A percentile compares a stretch with the other conserved stretches of the same genome.
Conservation (phyloP, 164 flowering plant genomes). For the Stephania japonica region DNA sequence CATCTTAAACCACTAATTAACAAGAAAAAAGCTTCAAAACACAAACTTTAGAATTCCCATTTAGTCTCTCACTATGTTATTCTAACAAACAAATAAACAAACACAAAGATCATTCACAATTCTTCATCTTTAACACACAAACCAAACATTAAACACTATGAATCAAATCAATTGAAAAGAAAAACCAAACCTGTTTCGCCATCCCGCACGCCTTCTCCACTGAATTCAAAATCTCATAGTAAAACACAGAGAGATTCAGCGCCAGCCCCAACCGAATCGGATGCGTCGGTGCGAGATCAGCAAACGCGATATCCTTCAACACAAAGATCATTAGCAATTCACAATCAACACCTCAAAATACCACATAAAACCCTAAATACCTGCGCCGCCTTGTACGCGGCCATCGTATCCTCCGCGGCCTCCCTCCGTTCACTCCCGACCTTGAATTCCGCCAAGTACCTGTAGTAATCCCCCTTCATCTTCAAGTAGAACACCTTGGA, state of each 20-base stretch:
- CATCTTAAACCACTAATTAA: background rate
- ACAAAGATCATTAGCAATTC: too few relatives aligned
- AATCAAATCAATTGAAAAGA: background rate
- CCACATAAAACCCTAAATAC: slow-evolving; percentile 20
- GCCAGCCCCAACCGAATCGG: slow-evolving; percentile 78
- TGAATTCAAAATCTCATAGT: slow-evolving; percentile 64
- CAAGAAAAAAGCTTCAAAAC: background rate
- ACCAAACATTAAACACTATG: too few relatives aligned
- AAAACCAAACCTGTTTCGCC: slow-evolving; percentile 38
- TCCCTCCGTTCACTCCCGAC: slow-evolving; percentile 52
- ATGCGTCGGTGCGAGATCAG: slow-evolving; percentile 73
- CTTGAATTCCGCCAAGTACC: slow-evolving; percentile 80
- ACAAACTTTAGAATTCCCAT: background rate
- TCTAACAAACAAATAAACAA: background rate
- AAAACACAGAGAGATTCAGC: slow-evolving; percentile 68
- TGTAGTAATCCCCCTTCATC: slow-evolving; percentile 85
- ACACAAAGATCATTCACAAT: background rate
- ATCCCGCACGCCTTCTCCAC: slow-evolving; percentile 70
- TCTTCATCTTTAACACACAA: background rate
- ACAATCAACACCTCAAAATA: too few relatives aligned
- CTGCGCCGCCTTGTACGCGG: slow-evolving; percentile 85
- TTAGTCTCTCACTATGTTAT: too few relatives aligned
- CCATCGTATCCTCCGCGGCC: slow-evolving; percentile 76
- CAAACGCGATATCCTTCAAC: slow-evolving; percentile 53
- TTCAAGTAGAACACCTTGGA: slow-evolving; percentile 72